Base-by-base conservation (phyloP, 306 rosid species). In the Rubus idaeus region DNA sequence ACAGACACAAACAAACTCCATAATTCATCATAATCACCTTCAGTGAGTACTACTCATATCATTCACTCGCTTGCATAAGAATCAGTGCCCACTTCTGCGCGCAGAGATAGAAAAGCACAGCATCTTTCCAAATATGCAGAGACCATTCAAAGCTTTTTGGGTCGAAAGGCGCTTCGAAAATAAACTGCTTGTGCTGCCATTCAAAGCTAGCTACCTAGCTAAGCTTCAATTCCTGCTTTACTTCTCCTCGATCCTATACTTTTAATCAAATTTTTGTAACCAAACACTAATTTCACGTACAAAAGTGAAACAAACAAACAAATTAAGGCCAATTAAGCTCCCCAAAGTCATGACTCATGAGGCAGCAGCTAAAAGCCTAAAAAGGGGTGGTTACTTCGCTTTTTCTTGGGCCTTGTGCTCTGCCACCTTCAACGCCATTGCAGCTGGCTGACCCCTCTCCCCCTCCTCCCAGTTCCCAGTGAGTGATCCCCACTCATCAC, bases 81-180 rank as follows among this genome's bases (percentile, higher is more conserved):
- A 79, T 73, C 83, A 79, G 83, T 49, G 78, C 93, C 95, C 70
- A 74, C 23, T 40, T 64, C 13, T 87, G 85, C 35, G 35, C 35
- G 35, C 86, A 80, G 56, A 53, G 50, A 30, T 50, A 73, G 55
- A 57, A 56, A 73, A 23, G 75, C 56, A 21, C 85, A 81, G 88
- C 90, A 88, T 88, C 89, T 90, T 90, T 82, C 96, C 87, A 72
- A 52, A 79, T 88, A 61, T 78, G 90, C 88, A 86, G 86, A 83
- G 88, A 90, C 89, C 90, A 84, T 88, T 86, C 88, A 90, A 83
- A 78, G 84, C 84, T 45, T 78, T 16, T 65, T 61, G n/a, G 23
- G 8, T 53, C 64, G 39, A 18, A 11, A 68, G 16, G 45, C 40
- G 66, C 66, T 56, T 11, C 50, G 76, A 53, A 71, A 71, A 10